Conservation (phyloP, 1,284 basidiomycete genomes). For the Austroboletus rostrupii region DNA sequence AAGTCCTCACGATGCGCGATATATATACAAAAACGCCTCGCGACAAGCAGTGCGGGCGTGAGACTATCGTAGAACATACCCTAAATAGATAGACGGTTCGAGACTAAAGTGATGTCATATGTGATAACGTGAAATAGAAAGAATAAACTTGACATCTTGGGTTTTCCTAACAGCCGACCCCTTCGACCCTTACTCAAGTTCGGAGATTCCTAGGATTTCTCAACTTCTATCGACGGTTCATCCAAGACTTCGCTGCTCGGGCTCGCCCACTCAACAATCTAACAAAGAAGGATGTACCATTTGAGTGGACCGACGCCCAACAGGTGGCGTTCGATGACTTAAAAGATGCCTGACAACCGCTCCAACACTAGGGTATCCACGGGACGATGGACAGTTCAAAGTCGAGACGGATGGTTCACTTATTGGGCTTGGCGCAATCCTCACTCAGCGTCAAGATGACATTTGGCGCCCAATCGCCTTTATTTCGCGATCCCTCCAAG, state of each 20-base stretch:
- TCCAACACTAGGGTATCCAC: not conserved
- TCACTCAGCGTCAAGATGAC: not conserved
- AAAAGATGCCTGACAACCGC: not conserved
- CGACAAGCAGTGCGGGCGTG: no score
- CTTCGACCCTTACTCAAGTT: no score
- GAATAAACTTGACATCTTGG: no score
- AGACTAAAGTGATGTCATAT: no score
- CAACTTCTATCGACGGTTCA: slow-evolving; percentile 44
- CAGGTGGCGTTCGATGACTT: slow-evolving; percentile 8
- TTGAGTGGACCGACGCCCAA: not conserved
- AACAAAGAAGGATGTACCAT: not conserved
- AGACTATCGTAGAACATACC: no score
- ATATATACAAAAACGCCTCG: no score
- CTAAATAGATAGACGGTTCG: no score
- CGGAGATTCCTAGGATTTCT: slow-evolving; percentile 34
- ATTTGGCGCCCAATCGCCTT: not conserved
- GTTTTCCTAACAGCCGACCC: no score
- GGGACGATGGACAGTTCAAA: no score
- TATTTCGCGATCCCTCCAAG: not conserved
- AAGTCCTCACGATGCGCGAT: no score
- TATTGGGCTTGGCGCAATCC: not conserved
- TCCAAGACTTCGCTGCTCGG: slow-evolving; percentile 32
- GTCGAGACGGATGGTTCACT: no score
- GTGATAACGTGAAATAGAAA: no score
- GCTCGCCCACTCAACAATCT: not conserved